These are phyloP conservation scores for Fragilariopsis cylindrus DNA, from an alignment of 108 stramenopile genomes.

Conservation along the genomic window DNA sequence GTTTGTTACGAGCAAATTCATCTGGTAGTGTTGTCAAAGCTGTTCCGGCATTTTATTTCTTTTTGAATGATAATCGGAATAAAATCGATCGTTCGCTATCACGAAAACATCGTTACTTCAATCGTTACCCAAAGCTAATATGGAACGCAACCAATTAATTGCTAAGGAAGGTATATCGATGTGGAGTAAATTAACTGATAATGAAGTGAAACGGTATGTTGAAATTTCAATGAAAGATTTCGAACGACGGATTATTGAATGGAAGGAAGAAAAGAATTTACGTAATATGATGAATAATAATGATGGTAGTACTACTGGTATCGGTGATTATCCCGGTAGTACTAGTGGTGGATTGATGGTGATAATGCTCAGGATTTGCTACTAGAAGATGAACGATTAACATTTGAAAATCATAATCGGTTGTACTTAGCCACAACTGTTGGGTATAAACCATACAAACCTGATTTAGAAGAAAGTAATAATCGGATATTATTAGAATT, in stretches of 20 bases:
- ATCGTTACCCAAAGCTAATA: conserved; percentile 59
- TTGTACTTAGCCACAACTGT: conserved; percentile 47
- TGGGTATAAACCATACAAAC: conserved; percentile 52
- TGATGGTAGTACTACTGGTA: too few relatives aligned
- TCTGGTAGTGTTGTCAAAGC: conserved; percentile 24
- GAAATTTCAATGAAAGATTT: conserved; percentile 73
- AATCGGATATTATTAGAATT: conserved; percentile 68
- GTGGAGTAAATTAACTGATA: conserved; percentile 54
- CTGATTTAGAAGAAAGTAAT: conserved; percentile 45
- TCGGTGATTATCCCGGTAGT: not conserved
- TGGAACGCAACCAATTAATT: conserved; percentile 71
- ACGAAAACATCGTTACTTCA: conserved; percentile 59
- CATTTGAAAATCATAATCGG: conserved; percentile 36
- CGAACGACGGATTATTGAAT: conserved; percentile 66
- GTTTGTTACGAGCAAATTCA: not conserved
- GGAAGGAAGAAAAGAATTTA: conserved; percentile 84
- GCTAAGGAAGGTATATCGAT: conserved; percentile 73
- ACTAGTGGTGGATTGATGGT: conserved; percentile 1
- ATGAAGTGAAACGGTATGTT: conserved; percentile 60
- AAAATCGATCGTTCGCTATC: conserved; percentile 67
- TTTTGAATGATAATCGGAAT: conserved; percentile 58
- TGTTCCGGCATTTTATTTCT: conserved; percentile 54
- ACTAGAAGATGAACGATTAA: conserved; percentile 36
- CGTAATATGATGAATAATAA: conserved; percentile 51
- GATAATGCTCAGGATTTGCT: conserved; percentile 24